These are phyloP conservation scores for Karstenula rhodostoma DNA, from an alignment of 2,329 filamentous ascomycete genomes.

Conservation along the genomic window DNA sequence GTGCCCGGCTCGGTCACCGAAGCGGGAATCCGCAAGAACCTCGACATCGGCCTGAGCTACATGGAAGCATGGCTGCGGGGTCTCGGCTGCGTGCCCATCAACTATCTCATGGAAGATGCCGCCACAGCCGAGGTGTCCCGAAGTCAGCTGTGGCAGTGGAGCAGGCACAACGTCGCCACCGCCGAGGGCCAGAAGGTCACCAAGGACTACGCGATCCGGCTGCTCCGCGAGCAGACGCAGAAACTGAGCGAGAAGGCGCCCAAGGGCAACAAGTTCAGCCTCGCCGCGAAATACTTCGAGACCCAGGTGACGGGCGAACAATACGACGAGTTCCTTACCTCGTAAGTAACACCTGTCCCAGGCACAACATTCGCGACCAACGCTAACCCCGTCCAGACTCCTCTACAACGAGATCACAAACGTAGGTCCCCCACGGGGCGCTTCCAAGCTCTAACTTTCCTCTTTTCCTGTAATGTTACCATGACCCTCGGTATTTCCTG, in stretches of 20 bases:
- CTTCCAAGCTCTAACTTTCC: conserved; percentile 53
- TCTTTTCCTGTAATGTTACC: conserved; percentile 6
- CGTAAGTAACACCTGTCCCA: conserved; percentile 62
- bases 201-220: conserved; percentile 86
- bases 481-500: neutral
- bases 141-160: conserved; percentile 97
- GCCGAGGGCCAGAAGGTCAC: conserved; percentile 91
- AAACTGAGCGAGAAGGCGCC: conserved; percentile 76
- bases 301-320: conserved; percentile 95
- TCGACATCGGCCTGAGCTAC: conserved; percentile 95
- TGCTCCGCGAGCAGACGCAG: conserved; percentile 86
- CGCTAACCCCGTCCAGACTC: conserved; percentile 61
- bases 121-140: conserved; percentile 96
- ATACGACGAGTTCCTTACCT: conserved; percentile 94
- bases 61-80: conserved; percentile 99
- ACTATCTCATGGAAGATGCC: conserved; percentile 98
- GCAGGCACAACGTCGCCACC: conserved; percentile 75
- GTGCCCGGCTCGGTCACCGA: conserved; percentile 92
- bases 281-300: conserved; percentile 92
- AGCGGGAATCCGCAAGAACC: conserved; percentile 94
- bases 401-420: conserved; percentile 89
- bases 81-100: conserved; percentile 95
- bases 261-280: conserved; percentile 88
- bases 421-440: conserved; percentile 69
- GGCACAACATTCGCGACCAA: conserved; percentile 12